phyloP scores from a whole-genome alignment of 805 yeast species.

The Ogataea sp. region DNA sequence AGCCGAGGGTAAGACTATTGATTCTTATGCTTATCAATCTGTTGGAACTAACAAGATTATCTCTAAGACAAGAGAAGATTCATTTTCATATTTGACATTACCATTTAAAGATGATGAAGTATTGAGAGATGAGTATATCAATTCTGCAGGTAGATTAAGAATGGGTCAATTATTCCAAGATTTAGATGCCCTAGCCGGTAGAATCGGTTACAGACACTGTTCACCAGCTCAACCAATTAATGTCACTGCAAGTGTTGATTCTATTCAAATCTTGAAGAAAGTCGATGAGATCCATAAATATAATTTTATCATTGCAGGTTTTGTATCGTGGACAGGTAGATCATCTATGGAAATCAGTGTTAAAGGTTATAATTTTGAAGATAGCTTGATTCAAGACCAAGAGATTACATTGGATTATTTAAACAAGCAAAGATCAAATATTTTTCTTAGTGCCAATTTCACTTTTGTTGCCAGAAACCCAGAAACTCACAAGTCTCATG shows the following conservation, averaged over 20 bases:
- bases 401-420: slow-evolving; percentile 47
- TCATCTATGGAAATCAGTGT: slow-evolving; percentile 94
- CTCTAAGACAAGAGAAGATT: slow-evolving; percentile 71
- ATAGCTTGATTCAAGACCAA: slow-evolving; percentile 40
- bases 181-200: slow-evolving; percentile 88
- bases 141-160: slow-evolving; percentile 84
- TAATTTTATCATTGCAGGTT: slow-evolving; percentile 81
- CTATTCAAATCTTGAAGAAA: slow-evolving; percentile 80
- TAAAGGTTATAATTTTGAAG: slow-evolving; percentile 72
- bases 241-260: slow-evolving; percentile 91
- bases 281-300: slow-evolving; percentile 68
- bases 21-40: slow-evolving; percentile 61
- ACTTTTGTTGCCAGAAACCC: slow-evolving; percentile 96
- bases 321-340: slow-evolving; percentile 89
- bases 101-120: slow-evolving; percentile 82
- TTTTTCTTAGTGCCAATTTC: slow-evolving; percentile 82
- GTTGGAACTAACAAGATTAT: slow-evolving; percentile 64
- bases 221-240: slow-evolving; percentile 94
- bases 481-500: slow-evolving; percentile 80
- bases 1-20: slow-evolving; percentile 66
- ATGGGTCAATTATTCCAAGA: slow-evolving; percentile 94
- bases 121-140: slow-evolving; percentile 80
- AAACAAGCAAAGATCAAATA: slow-evolving; percentile 44
- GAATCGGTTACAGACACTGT: slow-evolving; percentile 87
- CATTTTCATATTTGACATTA: slow-evolving; percentile 58